phyloP scores from a whole-genome alignment of 192 early-diverging fungal genomes.

The Linnemannia elongata region DNA sequence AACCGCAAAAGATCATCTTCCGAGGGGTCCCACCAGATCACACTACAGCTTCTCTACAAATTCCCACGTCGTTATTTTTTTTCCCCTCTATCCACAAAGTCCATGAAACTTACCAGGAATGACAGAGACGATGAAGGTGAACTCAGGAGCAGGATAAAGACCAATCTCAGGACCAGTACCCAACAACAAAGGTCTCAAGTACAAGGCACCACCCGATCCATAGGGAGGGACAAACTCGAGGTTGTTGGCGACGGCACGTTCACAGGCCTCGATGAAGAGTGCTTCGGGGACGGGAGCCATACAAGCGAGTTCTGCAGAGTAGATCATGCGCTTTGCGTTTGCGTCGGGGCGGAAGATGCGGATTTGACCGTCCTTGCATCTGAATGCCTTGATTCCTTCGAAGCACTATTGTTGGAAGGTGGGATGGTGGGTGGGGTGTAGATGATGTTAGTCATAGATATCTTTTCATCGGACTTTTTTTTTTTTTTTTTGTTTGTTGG shows the following conservation, averaged over 20 bases:
- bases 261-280: constrained; percentile 73
- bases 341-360: constrained; percentile 80
- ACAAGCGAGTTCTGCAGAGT: constrained; percentile 65
- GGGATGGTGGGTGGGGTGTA: background rate
- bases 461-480: background rate
- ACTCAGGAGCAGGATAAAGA: constrained; percentile 69
- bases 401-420: constrained; percentile 64
- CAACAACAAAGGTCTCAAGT: constrained; percentile 79
- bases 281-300: constrained; percentile 74
- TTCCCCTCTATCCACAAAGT: background rate
- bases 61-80: background rate
- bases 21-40: no score
- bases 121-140: constrained; percentile 72
- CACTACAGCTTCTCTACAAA: no score
- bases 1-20: no score
- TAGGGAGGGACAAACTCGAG: constrained; percentile 82
- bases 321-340: constrained; percentile 73
- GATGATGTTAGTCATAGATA: background rate
- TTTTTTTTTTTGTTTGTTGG: no score
- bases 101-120: constrained; percentile 57
- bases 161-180: constrained; percentile 78
- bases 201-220: constrained; percentile 75
- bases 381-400: constrained; percentile 87
- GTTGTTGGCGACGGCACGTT: constrained; percentile 70
- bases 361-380: constrained; percentile 74